A percentile compares a stretch with the other conserved stretches of the same genome.
Evolutionary conservation across 768 basidiomycete genomes (phyloP).

Genomic region (Lactifluus subvellereus): DNA sequence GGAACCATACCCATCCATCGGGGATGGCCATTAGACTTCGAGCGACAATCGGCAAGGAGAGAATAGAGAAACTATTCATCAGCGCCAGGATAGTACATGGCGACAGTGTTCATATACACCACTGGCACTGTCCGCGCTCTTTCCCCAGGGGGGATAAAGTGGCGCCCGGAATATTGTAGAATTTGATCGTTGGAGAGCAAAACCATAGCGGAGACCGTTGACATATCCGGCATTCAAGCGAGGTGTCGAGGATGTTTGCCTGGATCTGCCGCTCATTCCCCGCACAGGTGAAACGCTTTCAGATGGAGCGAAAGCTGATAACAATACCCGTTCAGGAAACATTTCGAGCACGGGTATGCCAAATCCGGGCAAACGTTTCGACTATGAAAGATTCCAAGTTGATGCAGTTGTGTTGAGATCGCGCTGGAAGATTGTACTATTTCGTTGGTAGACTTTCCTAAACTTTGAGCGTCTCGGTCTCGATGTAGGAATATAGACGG

Average conservation of each 20-base stretch:
- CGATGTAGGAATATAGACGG: neutral
- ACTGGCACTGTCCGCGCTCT: slow-evolving; percentile 58
- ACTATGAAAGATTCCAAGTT: slow-evolving; percentile 72
- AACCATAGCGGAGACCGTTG: slow-evolving; percentile 50
- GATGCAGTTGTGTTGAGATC: slow-evolving; percentile 50
- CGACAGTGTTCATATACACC: slow-evolving; percentile 49
- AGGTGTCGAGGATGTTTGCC: slow-evolving; percentile 47
- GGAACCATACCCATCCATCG: slow-evolving; percentile 54
- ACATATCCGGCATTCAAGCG: slow-evolving; percentile 57
- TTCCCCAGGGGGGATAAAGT: slow-evolving; percentile 50
- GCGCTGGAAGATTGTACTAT: slow-evolving; percentile 75
- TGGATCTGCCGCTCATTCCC: slow-evolving; percentile 72
- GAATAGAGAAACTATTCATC: slow-evolving; percentile 52
- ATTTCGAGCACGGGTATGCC: slow-evolving; percentile 30
- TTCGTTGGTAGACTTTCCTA: slow-evolving; percentile 47
- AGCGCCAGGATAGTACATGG: slow-evolving; percentile 48
- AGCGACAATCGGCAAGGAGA: slow-evolving; percentile 49
- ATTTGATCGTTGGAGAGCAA: slow-evolving; percentile 76
- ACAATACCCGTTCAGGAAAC: slow-evolving; percentile 37
- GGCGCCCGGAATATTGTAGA: slow-evolving; percentile 70
- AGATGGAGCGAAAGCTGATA: slow-evolving; percentile 64
- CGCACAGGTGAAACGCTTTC: slow-evolving; percentile 80
- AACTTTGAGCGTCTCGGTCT: neutral
- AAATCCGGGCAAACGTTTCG: slow-evolving; percentile 31
- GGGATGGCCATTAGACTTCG: slow-evolving; percentile 53